phyloP scores from a whole-genome alignment of 805 yeast genomes.

The Brettanomyces bruxellensis region DNA sequence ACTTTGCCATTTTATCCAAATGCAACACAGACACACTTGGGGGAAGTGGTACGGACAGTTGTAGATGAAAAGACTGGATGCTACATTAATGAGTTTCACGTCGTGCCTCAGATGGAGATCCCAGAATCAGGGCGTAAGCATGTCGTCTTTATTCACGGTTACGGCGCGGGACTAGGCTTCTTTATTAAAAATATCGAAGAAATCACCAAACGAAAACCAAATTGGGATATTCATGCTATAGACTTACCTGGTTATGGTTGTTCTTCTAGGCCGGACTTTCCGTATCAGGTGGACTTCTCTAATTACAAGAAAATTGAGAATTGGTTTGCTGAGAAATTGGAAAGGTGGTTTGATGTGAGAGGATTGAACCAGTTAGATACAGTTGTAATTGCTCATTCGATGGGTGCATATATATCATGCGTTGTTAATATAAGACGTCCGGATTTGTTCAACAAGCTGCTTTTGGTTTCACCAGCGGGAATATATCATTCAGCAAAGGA shows the following conservation, averaged over 20 bases:
- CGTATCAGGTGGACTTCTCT: conserved; percentile 26
- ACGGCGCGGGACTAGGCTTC: conserved; percentile 85
- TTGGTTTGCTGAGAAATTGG: conserved; percentile 58
- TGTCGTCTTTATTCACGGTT: conserved; percentile 81
- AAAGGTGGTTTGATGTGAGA: conserved; percentile 49
- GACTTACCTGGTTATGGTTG: conserved; percentile 90
- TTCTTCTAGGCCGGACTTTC: conserved; percentile 71
- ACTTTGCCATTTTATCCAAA: conserved; percentile 51
- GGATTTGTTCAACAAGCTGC: conserved; percentile 49
- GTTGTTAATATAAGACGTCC: conserved; percentile 58
- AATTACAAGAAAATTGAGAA: conserved; percentile 43
- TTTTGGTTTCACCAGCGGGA: conserved; percentile 91
- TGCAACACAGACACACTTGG: conserved; percentile 37
- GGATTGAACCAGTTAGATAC: conserved; percentile 31
- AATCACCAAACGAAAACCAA: conserved; percentile 22
- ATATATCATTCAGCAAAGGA: conserved; percentile 43
- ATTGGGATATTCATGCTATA: conserved; percentile 75
- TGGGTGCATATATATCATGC: conserved; percentile 82
- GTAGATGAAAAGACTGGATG: conserved; percentile 38
- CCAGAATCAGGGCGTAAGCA: conserved; percentile 26
- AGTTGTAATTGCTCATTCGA: conserved; percentile 73
- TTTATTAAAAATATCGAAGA: conserved; percentile 60
- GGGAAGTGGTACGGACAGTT: conserved; percentile 43
- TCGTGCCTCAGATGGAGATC: conserved; percentile 29
- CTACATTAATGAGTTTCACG: conserved; percentile 68